These are phyloP conservation scores for Globisporangium spiculum DNA, from an alignment of 352 stramenopile species.

Conservation along the genomic window DNA sequence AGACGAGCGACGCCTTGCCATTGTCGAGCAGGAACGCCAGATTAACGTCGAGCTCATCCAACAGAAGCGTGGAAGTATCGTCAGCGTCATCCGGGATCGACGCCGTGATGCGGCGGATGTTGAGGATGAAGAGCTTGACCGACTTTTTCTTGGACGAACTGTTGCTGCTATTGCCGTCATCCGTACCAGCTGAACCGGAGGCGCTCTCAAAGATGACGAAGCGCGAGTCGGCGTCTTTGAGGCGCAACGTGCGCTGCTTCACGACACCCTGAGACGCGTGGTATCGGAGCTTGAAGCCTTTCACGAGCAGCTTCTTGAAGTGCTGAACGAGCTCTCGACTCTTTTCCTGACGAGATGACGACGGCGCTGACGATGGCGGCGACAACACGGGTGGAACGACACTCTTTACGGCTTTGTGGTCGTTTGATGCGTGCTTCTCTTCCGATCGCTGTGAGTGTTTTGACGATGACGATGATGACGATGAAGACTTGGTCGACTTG, in stretches of 20 bases:
- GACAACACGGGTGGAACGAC: background rate
- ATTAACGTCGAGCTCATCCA: slow-evolving; percentile 26
- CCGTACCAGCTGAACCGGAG: slow-evolving; percentile 10
- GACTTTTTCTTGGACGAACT: slow-evolving; percentile 40
- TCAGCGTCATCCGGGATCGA: slow-evolving; percentile 18
- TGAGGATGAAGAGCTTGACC: slow-evolving; percentile 54
- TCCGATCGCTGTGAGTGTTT: background rate
- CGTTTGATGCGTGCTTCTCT: background rate
- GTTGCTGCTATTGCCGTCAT: background rate
- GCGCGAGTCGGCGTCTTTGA: slow-evolving; percentile 35
- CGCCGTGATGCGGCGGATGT: slow-evolving; percentile 45
- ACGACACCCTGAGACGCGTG: slow-evolving; percentile 39
- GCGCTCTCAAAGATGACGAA: slow-evolving; percentile 58
- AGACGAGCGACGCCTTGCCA: slow-evolving; percentile 55
- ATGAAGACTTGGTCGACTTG: background rate
- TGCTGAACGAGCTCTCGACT: slow-evolving; percentile 58
- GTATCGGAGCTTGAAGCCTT: slow-evolving; percentile 65
- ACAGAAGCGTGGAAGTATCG: background rate
- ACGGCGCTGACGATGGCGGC: background rate
- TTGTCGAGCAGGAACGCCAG: slow-evolving; percentile 55
- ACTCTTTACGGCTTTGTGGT: background rate
- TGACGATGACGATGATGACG: background rate
- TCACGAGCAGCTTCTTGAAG: slow-evolving; percentile 72
- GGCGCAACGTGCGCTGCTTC: slow-evolving; percentile 45
- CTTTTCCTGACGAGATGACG: slow-evolving; percentile 34